A percentile compares a stretch with the other conserved stretches of the same genome.
These are phyloP conservation scores for Pseudophaeomoniella oleicola DNA, from an alignment of 2,329 filamentous ascomycete genomes.

Conservation along the genomic window DNA sequence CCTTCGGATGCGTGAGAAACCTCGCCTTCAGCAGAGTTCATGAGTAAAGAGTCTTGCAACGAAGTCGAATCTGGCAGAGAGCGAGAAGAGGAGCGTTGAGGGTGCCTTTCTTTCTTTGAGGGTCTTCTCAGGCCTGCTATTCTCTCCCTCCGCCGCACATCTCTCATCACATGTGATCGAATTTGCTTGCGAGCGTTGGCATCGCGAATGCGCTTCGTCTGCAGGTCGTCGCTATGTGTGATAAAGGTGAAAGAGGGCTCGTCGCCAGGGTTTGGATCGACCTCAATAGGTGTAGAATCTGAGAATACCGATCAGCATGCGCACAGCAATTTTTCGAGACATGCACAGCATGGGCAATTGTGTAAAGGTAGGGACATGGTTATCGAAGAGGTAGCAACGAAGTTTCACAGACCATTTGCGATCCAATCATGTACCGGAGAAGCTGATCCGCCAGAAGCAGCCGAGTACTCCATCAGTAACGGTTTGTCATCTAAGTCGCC, in stretches of 20 bases:
- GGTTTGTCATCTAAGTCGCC: background rate
- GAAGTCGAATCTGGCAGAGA: background rate
- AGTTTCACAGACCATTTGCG: background rate
- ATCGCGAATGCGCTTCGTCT: conserved; percentile 21
- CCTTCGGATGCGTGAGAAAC: background rate
- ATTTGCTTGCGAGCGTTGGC: conserved; percentile 23
- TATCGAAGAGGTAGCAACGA: too few relatives aligned
- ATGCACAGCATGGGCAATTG: too few relatives aligned
- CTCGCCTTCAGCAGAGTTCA: background rate
- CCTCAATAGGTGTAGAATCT: conserved; percentile 1
- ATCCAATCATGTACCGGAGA: background rate
- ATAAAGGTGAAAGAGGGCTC: conserved; percentile 22
- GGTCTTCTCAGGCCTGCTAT: conserved; percentile 22
- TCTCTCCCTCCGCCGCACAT: conserved; percentile 25
- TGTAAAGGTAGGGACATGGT: too few relatives aligned
- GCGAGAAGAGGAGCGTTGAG: conserved; percentile 4
- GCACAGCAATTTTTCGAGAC: too few relatives aligned
- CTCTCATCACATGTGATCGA: conserved; percentile 28
- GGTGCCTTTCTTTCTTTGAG: conserved; percentile 15
- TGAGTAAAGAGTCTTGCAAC: too few relatives aligned
- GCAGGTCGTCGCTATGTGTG: conserved; percentile 22
- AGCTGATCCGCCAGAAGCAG: background rate
- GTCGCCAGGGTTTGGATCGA: conserved; percentile 10
- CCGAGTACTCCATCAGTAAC: background rate
- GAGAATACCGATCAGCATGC: background rate